These are phyloP conservation scores for Raphanus raphanistrum DNA, from an alignment of 345 rosid species.

Conservation along the genomic window DNA sequence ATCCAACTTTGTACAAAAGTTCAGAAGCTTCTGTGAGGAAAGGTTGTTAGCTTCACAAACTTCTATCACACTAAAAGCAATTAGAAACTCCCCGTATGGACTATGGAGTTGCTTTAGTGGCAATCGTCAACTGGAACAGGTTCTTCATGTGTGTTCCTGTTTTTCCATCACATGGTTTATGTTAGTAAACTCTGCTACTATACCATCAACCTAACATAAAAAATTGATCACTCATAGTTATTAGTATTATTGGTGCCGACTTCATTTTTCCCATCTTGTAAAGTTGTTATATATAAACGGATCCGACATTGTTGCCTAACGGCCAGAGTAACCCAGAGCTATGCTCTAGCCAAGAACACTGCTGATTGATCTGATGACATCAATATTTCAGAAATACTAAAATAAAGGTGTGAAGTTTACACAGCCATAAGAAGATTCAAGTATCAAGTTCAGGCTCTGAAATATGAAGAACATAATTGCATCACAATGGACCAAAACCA, in stretches of 20 bases:
- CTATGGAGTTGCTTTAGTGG: not conserved
- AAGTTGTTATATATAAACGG: too few species aligned
- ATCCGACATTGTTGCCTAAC: too few species aligned
- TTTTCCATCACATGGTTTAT: too few species aligned
- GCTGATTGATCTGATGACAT: not conserved
- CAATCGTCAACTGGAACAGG: not conserved
- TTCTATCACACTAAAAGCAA: not conserved
- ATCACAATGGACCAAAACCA: not conserved
- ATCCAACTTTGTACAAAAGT: constrained; percentile 78
- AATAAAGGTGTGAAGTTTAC: too few species aligned
- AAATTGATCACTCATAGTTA: too few species aligned
- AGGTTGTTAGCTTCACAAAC: constrained; percentile 20
- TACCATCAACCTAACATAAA: too few species aligned
- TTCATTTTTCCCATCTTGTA: too few species aligned
- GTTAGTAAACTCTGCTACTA: too few species aligned
- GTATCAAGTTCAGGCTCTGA: not conserved
- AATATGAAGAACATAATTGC: not conserved
- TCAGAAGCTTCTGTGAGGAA: constrained; percentile 64
- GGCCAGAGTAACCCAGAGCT: too few species aligned
- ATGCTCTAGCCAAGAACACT: not conserved
- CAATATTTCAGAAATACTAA: not conserved
- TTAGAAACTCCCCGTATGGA: not conserved
- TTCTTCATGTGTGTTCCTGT: not conserved
- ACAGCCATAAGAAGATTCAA: too few species aligned
- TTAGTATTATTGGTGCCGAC: too few species aligned